Evolutionary conservation across 768 basidiomycete genomes (phyloP).

Genomic region (Podaxis sp.): DNA sequence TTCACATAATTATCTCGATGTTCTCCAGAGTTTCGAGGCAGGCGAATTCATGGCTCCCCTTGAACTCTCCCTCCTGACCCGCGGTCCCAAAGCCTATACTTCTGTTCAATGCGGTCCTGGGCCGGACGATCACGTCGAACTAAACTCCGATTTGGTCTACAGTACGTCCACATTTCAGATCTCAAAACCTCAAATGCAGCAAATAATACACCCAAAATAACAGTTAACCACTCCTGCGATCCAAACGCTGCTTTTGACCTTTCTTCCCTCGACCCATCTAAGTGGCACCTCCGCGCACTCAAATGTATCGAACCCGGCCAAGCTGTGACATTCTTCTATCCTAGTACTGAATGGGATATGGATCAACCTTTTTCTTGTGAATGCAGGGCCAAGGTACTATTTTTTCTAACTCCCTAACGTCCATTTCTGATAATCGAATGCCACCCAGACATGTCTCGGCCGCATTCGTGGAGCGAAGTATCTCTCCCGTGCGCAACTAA

Average conservation of each 20-base stretch:
- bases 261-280: conserved; percentile 33
- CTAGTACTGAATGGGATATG: conserved; percentile 72
- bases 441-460: conserved; percentile 44
- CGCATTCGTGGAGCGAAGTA: conserved; percentile 46
- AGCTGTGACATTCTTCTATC: conserved; percentile 61
- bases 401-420: background rate
- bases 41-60: conserved; percentile 38
- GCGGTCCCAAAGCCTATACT: conserved; percentile 42
- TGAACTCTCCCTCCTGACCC: conserved; percentile 25
- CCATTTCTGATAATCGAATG: background rate
- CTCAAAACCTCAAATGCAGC: background rate
- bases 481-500: conserved; percentile 36
- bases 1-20: background rate
- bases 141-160: conserved; percentile 62
- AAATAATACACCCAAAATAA: background rate
- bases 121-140: conserved; percentile 48
- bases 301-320: conserved; percentile 37
- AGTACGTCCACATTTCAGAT: conserved; percentile 31
- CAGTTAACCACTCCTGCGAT: conserved; percentile 65
- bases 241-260: conserved; percentile 59
- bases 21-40: conserved; percentile 32
- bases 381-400: conserved; percentile 41
- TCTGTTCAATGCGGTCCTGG: conserved; percentile 52
- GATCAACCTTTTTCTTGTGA: conserved; percentile 57
- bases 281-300: conserved; percentile 52